Conservation (phyloP, 805 yeast species). For the Candida coleopterorum region DNA sequence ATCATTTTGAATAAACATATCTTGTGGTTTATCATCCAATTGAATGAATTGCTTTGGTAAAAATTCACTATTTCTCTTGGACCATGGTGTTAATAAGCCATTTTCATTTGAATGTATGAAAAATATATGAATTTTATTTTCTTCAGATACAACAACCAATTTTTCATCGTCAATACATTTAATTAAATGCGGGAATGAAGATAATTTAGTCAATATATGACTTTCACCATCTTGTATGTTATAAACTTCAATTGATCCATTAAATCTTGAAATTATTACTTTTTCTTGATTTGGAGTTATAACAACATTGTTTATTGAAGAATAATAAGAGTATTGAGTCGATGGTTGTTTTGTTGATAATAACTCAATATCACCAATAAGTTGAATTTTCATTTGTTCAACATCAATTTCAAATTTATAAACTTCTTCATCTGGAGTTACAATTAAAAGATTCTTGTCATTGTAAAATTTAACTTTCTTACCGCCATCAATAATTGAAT, state of each 20-base stretch:
- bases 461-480: slow-evolving; percentile 44
- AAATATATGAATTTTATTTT: slow-evolving; percentile 72
- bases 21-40: slow-evolving; percentile 65
- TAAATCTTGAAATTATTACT: slow-evolving; percentile 56
- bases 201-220: slow-evolving; percentile 51
- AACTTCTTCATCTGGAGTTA: slow-evolving; percentile 61
- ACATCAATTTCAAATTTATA: slow-evolving; percentile 34
- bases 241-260: slow-evolving; percentile 59
- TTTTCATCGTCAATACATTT: slow-evolving; percentile 49
- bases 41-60: slow-evolving; percentile 61
- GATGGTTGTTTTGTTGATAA: slow-evolving; percentile 25
- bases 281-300: slow-evolving; percentile 40
- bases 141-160: slow-evolving; percentile 64
- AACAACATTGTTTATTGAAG: slow-evolving; percentile 45
- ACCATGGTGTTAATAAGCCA: slow-evolving; percentile 68
- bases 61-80: slow-evolving; percentile 66
- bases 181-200: slow-evolving; percentile 57
- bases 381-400: slow-evolving; percentile 28
- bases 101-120: slow-evolving; percentile 24
- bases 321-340: slow-evolving; percentile 29
- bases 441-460: slow-evolving; percentile 43
- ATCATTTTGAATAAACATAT: slow-evolving; percentile 50
- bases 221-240: slow-evolving; percentile 21
- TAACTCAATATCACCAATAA: slow-evolving; percentile 41
- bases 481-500: slow-evolving; percentile 51